Conservation (phyloP, 441 rosid genomes). For the Populus tomentosa region DNA sequence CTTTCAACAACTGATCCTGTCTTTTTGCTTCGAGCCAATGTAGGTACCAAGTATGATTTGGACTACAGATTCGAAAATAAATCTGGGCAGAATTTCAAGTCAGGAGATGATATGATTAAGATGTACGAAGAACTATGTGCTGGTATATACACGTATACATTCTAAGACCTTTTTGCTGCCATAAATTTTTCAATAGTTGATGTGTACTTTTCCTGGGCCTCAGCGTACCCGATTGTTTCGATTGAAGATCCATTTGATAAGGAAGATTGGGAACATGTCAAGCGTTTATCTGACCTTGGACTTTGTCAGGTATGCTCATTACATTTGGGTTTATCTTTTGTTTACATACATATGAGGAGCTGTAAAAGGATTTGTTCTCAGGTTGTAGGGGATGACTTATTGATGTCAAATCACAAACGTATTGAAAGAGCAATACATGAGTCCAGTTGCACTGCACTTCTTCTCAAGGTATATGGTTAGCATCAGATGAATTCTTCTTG, state of each 20-base stretch:
- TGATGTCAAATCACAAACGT: constrained; percentile 89
- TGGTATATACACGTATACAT: constrained; percentile 42
- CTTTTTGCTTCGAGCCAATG: not conserved
- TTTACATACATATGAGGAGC: constrained; percentile 4
- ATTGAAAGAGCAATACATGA: constrained; percentile 73
- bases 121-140: constrained; percentile 79
- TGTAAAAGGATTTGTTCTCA: constrained; percentile 29
- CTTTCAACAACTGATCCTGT: not conserved
- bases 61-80: constrained; percentile 67
- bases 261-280: constrained; percentile 96
- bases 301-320: constrained; percentile 74
- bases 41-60: constrained; percentile 93
- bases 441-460: constrained; percentile 84
- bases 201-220: constrained; percentile 2
- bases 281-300: constrained; percentile 68
- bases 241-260: constrained; percentile 98
- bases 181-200: constrained; percentile 6
- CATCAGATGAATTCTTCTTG: not conserved
- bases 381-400: constrained; percentile 89
- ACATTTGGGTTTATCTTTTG: not conserved
- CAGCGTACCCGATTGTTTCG: constrained; percentile 81
- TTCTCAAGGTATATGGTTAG: constrained; percentile 68
- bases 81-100: constrained; percentile 87
- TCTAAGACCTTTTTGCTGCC: constrained; percentile 11
- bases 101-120: constrained; percentile 92